These are phyloP conservation scores for Hypoxylon rubiginosum DNA, from an alignment of 2,329 filamentous ascomycete species.

Conservation along the genomic window DNA sequence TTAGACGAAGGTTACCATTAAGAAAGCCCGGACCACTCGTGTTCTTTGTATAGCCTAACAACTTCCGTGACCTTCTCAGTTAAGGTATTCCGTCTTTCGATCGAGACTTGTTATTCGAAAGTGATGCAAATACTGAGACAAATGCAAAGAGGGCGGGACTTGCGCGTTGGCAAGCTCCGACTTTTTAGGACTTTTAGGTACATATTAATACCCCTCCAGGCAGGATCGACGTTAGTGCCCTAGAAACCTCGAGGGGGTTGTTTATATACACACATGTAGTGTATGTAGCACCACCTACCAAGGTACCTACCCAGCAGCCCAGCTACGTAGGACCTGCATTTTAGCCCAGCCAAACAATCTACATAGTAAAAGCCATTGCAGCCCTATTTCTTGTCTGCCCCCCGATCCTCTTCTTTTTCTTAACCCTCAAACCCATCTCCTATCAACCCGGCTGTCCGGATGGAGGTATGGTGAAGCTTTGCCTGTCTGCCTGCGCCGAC, in stretches of 20 bases:
- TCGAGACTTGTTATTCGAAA: neutral
- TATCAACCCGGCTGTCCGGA: constrained; percentile 19
- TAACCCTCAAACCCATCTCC: constrained; percentile 30
- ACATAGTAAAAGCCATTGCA: constrained; percentile 17
- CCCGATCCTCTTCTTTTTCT: constrained; percentile 11
- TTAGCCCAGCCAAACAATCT: neutral
- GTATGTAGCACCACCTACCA: neutral
- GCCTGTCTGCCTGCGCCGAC: constrained; percentile 22
- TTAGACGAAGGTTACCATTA: neutral
- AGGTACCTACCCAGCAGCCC: no score
- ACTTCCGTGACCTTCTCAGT: neutral
- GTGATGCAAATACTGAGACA: neutral
- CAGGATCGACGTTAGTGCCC: no score
- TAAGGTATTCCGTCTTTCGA: no score
- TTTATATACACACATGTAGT: neutral
- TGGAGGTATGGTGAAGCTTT: constrained; percentile 37
- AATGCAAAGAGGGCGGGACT: neutral
- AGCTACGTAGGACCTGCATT: neutral
- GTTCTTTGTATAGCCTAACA: neutral
- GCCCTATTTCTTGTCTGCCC: constrained; percentile 15
- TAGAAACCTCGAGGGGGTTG: no score
- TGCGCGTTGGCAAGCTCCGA: neutral
- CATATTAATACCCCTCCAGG: no score
- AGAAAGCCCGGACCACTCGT: no score
- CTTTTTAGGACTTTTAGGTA: no score